A percentile compares a stretch with the other conserved stretches of the same genome.
Evolutionary conservation across 2,329 filamentous ascomycete genomes (phyloP).

Genomic region (Botrytis hyacinthi): DNA sequence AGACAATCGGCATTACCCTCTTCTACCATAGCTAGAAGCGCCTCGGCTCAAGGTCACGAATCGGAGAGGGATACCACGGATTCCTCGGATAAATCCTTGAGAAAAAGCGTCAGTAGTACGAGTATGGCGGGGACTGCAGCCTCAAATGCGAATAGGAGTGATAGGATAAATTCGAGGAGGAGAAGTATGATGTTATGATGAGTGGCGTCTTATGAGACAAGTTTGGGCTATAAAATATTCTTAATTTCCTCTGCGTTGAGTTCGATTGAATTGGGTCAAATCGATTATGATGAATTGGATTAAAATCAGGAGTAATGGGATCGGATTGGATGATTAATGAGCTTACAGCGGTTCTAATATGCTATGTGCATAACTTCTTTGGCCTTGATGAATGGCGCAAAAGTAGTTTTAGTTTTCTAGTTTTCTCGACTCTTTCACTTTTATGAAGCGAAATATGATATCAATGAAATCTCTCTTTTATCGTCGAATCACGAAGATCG

Average conservation of each 20-base stretch:
- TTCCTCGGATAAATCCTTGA: slow-evolving; percentile 26
- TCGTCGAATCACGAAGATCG: not conserved
- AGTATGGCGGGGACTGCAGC: slow-evolving; percentile 26
- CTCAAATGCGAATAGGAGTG: slow-evolving; percentile 26
- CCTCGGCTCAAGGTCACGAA: slow-evolving; percentile 22
- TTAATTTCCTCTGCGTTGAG: slow-evolving; percentile 13
- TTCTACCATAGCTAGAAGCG: slow-evolving; percentile 26
- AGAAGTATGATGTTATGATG: slow-evolving; percentile 42
- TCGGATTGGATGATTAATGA: slow-evolving; percentile 7
- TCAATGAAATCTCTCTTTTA: slow-evolving; percentile 30
- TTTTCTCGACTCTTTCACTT: slow-evolving; percentile 17
- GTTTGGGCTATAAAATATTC: slow-evolving; percentile 9
- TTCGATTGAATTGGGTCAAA: slow-evolving; percentile 1
- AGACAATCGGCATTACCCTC: slow-evolving; percentile 35
- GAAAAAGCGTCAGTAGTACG: slow-evolving; percentile 26
- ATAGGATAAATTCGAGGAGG: slow-evolving; percentile 36
- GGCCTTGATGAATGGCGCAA: slow-evolving; percentile 12
- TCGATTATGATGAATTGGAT: not conserved
- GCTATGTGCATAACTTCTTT: not conserved
- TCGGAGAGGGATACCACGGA: slow-evolving; percentile 23
- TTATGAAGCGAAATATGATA: slow-evolving; percentile 35
- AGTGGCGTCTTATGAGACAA: slow-evolving; percentile 27
- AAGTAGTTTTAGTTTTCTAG: slow-evolving; percentile 2
- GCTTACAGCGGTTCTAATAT: slow-evolving; percentile 12
- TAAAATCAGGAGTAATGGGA: slow-evolving; percentile 9